These are phyloP conservation scores for Rhodofomes roseus DNA, from an alignment of 1,284 basidiomycete genomes.

Conservation along the genomic window DNA sequence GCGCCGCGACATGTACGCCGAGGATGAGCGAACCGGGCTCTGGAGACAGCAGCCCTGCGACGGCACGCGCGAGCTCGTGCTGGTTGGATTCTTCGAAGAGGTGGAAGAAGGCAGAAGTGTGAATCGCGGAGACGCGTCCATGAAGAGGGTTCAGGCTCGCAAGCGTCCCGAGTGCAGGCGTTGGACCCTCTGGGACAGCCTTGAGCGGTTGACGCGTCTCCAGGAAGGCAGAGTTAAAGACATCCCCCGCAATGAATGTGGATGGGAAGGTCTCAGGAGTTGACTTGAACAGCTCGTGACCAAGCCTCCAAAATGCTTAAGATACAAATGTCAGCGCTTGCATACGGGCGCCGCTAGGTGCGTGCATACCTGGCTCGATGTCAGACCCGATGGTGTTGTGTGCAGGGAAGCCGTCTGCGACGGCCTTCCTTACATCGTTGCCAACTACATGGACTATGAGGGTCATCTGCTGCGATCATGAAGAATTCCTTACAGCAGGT, in stretches of 20 bases:
- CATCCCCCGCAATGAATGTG: constrained; percentile 43
- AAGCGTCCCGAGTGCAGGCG: constrained; percentile 30
- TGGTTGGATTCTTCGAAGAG: constrained; percentile 44
- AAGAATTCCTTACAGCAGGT: constrained; percentile 41
- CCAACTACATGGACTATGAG: constrained; percentile 31
- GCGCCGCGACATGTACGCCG: constrained; percentile 24
- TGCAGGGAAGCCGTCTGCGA: constrained; percentile 34
- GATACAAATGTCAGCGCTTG: not conserved
- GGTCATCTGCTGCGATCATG: not conserved
- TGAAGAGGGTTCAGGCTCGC: constrained; percentile 39
- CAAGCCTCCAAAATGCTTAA: constrained; percentile 27
- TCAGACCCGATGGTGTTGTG: constrained; percentile 33
- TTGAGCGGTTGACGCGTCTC: constrained; percentile 32
- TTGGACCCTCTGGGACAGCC: constrained; percentile 16
- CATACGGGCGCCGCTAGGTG: not conserved
- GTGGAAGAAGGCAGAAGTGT: constrained; percentile 48
- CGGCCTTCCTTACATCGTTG: constrained; percentile 38
- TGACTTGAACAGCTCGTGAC: constrained; percentile 30
- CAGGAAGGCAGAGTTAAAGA: constrained; percentile 34
- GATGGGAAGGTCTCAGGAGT: constrained; percentile 38
- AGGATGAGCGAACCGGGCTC: constrained; percentile 35
- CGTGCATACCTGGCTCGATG: constrained; percentile 23
- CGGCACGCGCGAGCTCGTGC: constrained; percentile 32
- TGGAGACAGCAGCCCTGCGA: constrained; percentile 37
- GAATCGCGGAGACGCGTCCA: constrained; percentile 42